Conservation (phyloP, 257 asterid genomes). For the Nicotiana noctiflora region DNA sequence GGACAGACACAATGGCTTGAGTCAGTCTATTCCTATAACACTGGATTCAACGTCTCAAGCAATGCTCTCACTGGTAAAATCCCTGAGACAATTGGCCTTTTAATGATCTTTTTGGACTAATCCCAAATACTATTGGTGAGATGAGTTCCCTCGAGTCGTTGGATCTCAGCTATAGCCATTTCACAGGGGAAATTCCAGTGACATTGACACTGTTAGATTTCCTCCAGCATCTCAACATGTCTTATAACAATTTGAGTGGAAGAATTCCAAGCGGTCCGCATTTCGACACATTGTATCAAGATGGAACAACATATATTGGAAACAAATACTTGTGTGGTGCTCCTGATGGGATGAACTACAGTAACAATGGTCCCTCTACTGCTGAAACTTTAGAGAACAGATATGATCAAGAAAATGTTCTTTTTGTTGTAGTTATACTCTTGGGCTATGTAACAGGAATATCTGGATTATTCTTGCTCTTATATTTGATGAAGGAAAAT, state of each 20-base stretch:
- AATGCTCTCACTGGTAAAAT: background rate
- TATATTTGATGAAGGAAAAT: background rate
- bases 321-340: constrained; percentile 7
- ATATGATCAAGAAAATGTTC: background rate
- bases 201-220: background rate
- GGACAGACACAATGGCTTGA: background rate
- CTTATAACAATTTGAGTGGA: constrained; percentile 14
- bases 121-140: background rate
- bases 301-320: constrained; percentile 5
- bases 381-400: background rate
- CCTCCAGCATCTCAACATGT: background rate
- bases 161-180: background rate
- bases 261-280: background rate
- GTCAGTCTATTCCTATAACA: constrained; percentile 3
- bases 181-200: constrained; percentile 6
- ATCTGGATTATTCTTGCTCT: background rate
- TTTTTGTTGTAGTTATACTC: background rate
- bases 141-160: constrained; percentile 9
- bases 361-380: background rate
- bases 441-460: constrained; percentile 4
- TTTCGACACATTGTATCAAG: constrained; percentile 4
- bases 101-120: background rate
- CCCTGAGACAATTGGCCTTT: background rate
- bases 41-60: background rate
- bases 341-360: constrained; percentile 14